Conservation (phyloP, 306 rosid genomes). For the Sphenostylis stenocarpa region DNA sequence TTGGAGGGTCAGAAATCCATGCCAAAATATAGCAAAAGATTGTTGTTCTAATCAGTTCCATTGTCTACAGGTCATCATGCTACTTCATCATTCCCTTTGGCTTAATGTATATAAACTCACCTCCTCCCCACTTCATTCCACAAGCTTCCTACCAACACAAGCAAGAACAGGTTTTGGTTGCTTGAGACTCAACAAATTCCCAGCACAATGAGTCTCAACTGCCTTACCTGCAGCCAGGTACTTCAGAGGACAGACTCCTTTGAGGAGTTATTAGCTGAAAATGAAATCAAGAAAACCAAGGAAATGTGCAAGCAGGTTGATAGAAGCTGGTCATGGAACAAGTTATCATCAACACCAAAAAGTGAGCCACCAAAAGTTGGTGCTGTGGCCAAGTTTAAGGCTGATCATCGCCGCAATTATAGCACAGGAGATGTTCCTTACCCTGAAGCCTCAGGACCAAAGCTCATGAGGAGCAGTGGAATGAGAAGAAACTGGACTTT, state of each 20-base stretch:
- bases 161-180: constrained; percentile 26
- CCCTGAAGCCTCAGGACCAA: constrained; percentile 40
- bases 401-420: neutral
- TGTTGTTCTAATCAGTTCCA: constrained; percentile 16
- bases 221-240: constrained; percentile 55
- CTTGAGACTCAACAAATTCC: constrained; percentile 30
- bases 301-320: constrained; percentile 23
- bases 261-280: constrained; percentile 19
- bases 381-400: neutral
- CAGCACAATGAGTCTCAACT: constrained; percentile 62
- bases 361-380: neutral
- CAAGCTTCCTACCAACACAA: neutral
- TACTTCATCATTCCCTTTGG: constrained; percentile 5
- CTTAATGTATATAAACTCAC: constrained; percentile 35
- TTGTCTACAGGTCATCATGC: constrained; percentile 5
- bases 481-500: constrained; percentile 96
- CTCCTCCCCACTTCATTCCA: neutral
- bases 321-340: constrained; percentile 24
- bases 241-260: constrained; percentile 55
- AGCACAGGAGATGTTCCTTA: constrained; percentile 3
- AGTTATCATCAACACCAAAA: neutral
- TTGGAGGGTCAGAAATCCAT: constrained; percentile 34
- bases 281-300: constrained; percentile 13
- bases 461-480: constrained; percentile 67
- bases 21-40: constrained; percentile 32